These are phyloP conservation scores for Xylaria polymorpha DNA, from an alignment of 2,329 filamentous ascomycete genomes.

Conservation along the genomic window DNA sequence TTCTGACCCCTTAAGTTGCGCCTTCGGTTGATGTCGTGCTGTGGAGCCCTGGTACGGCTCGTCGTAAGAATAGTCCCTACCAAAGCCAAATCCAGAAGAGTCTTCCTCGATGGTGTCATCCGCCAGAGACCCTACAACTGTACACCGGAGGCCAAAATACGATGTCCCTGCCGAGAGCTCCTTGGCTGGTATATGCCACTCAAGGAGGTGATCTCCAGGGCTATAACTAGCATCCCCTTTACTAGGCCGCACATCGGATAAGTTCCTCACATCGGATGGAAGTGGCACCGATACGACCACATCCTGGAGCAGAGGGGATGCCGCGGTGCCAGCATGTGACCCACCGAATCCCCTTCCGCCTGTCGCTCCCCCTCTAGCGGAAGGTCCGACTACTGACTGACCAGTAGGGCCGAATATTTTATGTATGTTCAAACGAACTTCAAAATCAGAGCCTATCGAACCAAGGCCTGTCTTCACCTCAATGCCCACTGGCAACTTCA, in stretches of 20 bases:
- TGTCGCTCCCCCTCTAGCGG: constrained; percentile 56
- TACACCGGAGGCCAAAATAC: constrained; percentile 81
- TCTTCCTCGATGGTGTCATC: constrained; percentile 61
- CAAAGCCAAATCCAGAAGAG: constrained; percentile 64
- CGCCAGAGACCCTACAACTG: constrained; percentile 74
- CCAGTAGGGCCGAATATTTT: constrained; percentile 66
- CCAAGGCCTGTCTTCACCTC: constrained; percentile 87
- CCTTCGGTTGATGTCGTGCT: constrained; percentile 51
- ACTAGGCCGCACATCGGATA: constrained; percentile 83
- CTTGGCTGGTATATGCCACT: constrained; percentile 86
- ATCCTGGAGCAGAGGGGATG: constrained; percentile 76
- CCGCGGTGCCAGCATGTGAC: constrained; percentile 64
- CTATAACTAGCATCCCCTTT: constrained; percentile 87
- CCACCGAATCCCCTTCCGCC: constrained; percentile 57
- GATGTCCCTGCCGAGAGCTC: constrained; percentile 75
- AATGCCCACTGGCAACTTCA: constrained; percentile 84
- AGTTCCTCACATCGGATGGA: constrained; percentile 80
- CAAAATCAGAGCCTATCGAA: constrained; percentile 81
- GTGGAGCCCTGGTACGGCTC: constrained; percentile 66
- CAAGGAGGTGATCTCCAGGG: constrained; percentile 75
- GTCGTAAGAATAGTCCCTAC: constrained; percentile 63
- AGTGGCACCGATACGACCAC: constrained; percentile 82
- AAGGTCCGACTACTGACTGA: constrained; percentile 53
- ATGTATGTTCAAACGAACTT: constrained; percentile 80
- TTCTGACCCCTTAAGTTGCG: constrained; percentile 48